Evolutionary conservation across 495 filamentous ascomycete species (phyloP).

Genomic region (Talaromyces adpressus): DNA sequence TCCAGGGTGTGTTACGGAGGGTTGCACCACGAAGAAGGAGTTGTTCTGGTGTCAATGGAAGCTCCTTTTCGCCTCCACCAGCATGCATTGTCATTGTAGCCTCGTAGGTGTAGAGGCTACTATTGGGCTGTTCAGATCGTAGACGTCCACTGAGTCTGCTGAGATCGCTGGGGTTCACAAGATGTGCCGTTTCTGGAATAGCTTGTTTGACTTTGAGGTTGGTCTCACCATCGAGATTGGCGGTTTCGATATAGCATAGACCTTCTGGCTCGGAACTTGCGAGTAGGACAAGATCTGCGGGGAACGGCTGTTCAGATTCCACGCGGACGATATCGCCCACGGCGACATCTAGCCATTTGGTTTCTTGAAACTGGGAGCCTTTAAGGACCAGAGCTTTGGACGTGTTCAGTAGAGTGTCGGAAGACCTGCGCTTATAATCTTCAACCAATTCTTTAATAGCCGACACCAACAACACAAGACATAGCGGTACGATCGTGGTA

Average conservation of each 20-base stretch:
- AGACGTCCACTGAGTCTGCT: constrained; percentile 80
- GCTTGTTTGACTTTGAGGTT: constrained; percentile 99
- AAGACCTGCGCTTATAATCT: constrained; percentile 82
- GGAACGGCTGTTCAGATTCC: constrained; percentile 93
- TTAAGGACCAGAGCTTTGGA: constrained; percentile 79
- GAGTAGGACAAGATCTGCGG: constrained; percentile 85
- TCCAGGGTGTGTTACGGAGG: constrained; percentile 93
- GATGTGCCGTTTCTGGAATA: constrained; percentile 82
- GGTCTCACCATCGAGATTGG: constrained; percentile 96
- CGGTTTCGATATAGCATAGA: constrained; percentile 97
- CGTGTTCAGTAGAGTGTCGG: constrained; percentile 81
- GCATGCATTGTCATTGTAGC: constrained; percentile 88
- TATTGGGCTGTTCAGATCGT: constrained; percentile 96
- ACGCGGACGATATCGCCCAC: constrained; percentile 95
- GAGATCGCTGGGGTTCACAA: constrained; percentile 82
- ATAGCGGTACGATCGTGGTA: constrained; percentile 91
- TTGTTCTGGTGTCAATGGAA: constrained; percentile 74
- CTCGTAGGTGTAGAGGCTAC: constrained; percentile 97
- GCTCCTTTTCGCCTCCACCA: constrained; percentile 93
- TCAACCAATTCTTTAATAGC: constrained; percentile 93
- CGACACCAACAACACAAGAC: constrained; percentile 84
- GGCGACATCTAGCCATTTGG: constrained; percentile 86
- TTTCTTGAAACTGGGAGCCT: constrained; percentile 78
- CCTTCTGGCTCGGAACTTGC: constrained; percentile 97
- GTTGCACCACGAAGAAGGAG: constrained; percentile 90